A percentile compares a stretch with the other conserved stretches of the same genome.
Conservation (phyloP, 129 eudicot species). For the Dittrichia graveolens region DNA sequence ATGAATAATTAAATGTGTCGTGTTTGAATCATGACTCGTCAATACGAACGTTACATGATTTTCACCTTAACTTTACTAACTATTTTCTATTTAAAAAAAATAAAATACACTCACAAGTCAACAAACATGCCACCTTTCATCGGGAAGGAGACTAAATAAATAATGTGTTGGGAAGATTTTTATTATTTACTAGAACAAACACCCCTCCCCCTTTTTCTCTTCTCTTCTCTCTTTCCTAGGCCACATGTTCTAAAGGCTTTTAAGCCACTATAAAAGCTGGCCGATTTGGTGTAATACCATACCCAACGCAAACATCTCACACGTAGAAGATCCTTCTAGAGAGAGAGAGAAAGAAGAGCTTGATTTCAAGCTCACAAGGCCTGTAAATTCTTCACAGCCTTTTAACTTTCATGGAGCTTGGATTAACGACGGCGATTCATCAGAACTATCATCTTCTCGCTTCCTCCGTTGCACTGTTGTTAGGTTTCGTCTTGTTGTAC, state of each 20-base stretch:
- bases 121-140: no score
- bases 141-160: no score
- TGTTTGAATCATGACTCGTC: no score
- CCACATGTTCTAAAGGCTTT: not conserved
- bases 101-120: no score
- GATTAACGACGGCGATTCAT: slow-evolving; percentile 29
- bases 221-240: no score
- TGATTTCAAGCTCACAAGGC: slow-evolving; percentile 4
- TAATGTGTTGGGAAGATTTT: no score
- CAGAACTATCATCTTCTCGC: slow-evolving; percentile 39
- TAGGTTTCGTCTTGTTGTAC: slow-evolving; percentile 41
- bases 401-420: slow-evolving; percentile 22
- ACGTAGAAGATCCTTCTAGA: not conserved
- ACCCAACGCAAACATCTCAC: slow-evolving; percentile 15
- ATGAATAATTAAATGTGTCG: no score
- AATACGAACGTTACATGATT: no score
- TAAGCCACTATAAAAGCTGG: not conserved
- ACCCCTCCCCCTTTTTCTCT: no score
- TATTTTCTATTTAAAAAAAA: no score
- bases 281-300: slow-evolving; percentile 6
- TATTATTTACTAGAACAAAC: no score
- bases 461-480: slow-evolving; percentile 42
- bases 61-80: no score
- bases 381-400: not conserved
- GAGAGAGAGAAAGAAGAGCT: slow-evolving; percentile 2